Evolutionary conservation across 345 rosid genomes (phyloP).

Genomic region (Eucalyptus virginea): DNA sequence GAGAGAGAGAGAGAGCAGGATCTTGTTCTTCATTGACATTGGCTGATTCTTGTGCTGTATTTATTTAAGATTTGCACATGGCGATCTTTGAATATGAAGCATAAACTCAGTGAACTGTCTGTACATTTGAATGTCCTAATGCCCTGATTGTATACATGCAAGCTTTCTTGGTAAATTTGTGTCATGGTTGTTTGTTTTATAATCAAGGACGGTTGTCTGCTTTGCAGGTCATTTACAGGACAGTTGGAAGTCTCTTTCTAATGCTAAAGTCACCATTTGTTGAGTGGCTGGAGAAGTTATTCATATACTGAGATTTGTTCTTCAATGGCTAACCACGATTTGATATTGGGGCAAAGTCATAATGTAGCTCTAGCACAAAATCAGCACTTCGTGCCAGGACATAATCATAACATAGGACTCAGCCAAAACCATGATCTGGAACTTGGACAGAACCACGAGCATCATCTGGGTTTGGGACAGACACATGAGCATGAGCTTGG

Average conservation of each 20-base stretch:
- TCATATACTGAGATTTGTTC: not conserved
- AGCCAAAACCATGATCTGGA: conserved; percentile 59
- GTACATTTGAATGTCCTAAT: not conserved
- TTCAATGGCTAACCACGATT: conserved; percentile 70
- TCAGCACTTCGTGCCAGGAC: conserved; percentile 58
- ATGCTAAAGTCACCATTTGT: not conserved
- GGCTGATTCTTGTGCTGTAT: not conserved
- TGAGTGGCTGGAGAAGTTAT: not conserved
- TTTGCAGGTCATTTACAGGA: not conserved
- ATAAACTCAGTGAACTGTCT: not conserved
- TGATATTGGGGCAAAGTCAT: conserved; percentile 65
- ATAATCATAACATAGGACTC: conserved; percentile 48
- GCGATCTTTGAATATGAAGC: not conserved
- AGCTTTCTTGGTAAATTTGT: not conserved
- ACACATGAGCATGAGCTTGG: conserved; percentile 47
- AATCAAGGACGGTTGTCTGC: not conserved
- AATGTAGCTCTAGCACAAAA: conserved; percentile 50
- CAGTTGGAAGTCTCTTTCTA: not conserved
- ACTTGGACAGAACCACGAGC: conserved; percentile 47
- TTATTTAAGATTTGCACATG: not conserved
- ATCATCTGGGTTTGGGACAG: conserved; percentile 54
- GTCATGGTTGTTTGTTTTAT: not conserved
- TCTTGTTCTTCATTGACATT: not conserved
- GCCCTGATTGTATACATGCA: not conserved
- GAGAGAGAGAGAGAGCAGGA: not conserved